Conservation (phyloP, 441 rosid species). For the Lagerstroemia fauriei region DNA sequence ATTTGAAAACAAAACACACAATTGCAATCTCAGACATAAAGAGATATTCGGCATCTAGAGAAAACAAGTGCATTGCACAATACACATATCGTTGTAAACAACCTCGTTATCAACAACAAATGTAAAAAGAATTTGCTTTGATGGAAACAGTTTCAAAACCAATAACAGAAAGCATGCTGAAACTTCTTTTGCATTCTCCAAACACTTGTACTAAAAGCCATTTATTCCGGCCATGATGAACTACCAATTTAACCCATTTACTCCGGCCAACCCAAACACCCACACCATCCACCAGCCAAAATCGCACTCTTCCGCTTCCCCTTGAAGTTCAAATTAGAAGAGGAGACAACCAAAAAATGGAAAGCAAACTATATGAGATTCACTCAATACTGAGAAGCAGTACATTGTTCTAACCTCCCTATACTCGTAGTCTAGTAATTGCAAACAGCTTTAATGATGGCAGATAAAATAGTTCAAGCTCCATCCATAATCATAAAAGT, state of each 20-base stretch:
- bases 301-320: background rate
- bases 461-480: background rate
- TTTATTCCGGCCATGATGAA: background rate
- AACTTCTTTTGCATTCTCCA: background rate
- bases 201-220: background rate
- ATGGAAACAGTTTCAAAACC: background rate
- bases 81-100: background rate
- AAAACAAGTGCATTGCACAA: background rate
- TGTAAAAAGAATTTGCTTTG: background rate
- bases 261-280: background rate
- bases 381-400: background rate
- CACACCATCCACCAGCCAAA: background rate
- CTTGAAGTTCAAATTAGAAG: background rate
- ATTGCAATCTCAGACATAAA: background rate
- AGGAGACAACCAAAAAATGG: background rate
- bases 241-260: background rate
- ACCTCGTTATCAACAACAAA: background rate
- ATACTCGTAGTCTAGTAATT: background rate
- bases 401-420: background rate
- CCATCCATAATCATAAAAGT: background rate
- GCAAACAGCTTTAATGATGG: background rate
- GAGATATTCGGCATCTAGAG: background rate
- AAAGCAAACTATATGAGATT: background rate
- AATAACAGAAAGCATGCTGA: background rate
- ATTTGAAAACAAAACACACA: background rate